Conservation (phyloP, 208 protist species). For the Acanthamoeba sp. region DNA sequence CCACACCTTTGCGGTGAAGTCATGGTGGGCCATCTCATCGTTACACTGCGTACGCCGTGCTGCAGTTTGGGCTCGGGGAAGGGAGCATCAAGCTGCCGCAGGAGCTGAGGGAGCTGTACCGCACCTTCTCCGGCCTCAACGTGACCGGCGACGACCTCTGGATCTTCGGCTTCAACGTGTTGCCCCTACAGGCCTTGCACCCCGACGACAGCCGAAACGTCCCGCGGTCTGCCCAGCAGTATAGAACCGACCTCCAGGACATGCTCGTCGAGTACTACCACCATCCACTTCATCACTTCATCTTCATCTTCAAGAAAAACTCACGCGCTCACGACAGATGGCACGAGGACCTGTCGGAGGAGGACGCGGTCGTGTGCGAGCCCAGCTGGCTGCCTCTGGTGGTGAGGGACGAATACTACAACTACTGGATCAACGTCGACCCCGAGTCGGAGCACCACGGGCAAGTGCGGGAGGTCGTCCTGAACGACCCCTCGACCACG, state of each 20-base stretch:
- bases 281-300: too few relatives aligned
- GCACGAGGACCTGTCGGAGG: neutral
- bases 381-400: neutral
- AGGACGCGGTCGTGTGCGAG: neutral
- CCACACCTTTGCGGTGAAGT: too few relatives aligned
- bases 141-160: neutral
- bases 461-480: neutral
- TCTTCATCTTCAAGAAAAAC: too few relatives aligned
- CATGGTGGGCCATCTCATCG: neutral
- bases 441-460: neutral
- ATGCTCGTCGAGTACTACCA: neutral
- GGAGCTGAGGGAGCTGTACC: neutral
- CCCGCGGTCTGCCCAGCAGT: neutral
- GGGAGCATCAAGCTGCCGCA: neutral
- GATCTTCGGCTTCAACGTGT: slow-evolving; percentile 2
- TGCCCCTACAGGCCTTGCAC: neutral
- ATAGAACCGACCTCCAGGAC: neutral
- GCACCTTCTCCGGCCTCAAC: neutral
- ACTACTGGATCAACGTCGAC: neutral
- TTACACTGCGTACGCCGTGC: neutral
- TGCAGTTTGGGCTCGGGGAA: neutral
- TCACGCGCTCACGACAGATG: too few relatives aligned
- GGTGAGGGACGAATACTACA: slow-evolving; percentile 2
- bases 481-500: neutral
- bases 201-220: neutral